Conservation (phyloP, 805 yeast species). For the Sugiyamaella qingdaonensis region DNA sequence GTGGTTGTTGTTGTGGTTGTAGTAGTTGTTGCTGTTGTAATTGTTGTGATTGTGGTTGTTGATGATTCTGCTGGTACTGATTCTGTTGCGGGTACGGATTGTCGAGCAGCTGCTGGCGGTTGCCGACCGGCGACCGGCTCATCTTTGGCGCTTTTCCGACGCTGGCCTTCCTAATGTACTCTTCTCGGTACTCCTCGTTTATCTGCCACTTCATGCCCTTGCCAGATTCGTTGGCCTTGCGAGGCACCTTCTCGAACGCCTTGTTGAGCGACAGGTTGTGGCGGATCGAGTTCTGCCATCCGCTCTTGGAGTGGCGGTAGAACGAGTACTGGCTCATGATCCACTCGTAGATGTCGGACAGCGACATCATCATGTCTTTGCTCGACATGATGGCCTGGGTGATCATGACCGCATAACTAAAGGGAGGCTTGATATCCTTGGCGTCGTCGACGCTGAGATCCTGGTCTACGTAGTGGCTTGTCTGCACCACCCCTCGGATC, state of each 20-base stretch:
- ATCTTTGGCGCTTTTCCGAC: constrained; percentile 44
- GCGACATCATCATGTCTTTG: constrained; percentile 78
- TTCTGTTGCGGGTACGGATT: not conserved
- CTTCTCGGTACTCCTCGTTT: constrained; percentile 75
- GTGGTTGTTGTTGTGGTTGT: constrained; percentile 7
- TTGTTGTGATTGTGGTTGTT: constrained; percentile 12
- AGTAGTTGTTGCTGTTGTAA: constrained; percentile 12
- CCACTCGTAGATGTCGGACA: constrained; percentile 91
- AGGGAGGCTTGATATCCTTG: constrained; percentile 93
- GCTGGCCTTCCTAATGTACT: constrained; percentile 74
- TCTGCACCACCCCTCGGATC: constrained; percentile 31
- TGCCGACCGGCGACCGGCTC: constrained; percentile 4
- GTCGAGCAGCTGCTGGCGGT: constrained; percentile 20
- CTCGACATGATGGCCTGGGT: constrained; percentile 93
- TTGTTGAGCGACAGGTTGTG: constrained; percentile 92
- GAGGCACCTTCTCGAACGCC: constrained; percentile 96
- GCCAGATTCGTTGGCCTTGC: constrained; percentile 95
- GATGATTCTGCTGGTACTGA: constrained; percentile 1
- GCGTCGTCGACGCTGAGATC: constrained; percentile 81
- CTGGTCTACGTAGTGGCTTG: constrained; percentile 30
- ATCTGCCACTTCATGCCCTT: constrained; percentile 99
- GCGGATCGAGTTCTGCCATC: constrained; percentile 98
- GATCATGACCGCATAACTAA: constrained; percentile 96
- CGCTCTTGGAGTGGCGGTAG: constrained; percentile 86
- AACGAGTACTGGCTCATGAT: constrained; percentile 84